Percentiles rank a stretch among this genome's conserved stretches.
Evolutionary conservation across 1,284 basidiomycete species (phyloP).

Genomic region (Pyrrhoderma noxium): DNA sequence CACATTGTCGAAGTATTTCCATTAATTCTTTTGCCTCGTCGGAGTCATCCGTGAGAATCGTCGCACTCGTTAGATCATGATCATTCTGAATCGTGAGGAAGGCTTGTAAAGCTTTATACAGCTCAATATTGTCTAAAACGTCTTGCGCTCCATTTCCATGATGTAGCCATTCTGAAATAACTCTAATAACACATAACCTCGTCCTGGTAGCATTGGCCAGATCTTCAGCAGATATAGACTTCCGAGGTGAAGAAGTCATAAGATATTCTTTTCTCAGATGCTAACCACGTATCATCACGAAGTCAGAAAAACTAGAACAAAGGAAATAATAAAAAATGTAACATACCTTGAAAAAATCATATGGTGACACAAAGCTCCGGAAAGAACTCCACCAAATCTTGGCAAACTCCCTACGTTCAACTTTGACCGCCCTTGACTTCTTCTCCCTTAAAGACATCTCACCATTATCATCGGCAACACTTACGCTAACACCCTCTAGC

Average conservation of each 20-base stretch:
- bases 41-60: constrained; percentile 19
- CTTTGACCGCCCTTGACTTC: constrained; percentile 57
- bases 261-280: constrained; percentile 67
- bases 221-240: constrained; percentile 25
- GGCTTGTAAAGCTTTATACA: constrained; percentile 46
- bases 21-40: constrained; percentile 28
- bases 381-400: constrained; percentile 75
- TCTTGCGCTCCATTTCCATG: constrained; percentile 69
- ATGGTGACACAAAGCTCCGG: constrained; percentile 68
- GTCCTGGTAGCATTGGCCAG: constrained; percentile 24
- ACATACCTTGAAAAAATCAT: constrained; percentile 75
- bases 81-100: constrained; percentile 44
- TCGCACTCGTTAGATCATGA: constrained; percentile 5
- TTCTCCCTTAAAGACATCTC: constrained; percentile 67
- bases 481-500: constrained; percentile 66
- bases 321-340: constrained; percentile 1
- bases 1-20: constrained; percentile 40
- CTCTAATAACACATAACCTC: constrained; percentile 55
- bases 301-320: constrained; percentile 1
- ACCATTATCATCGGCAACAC: constrained; percentile 76
- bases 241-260: constrained; percentile 30
- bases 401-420: constrained; percentile 66
- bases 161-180: constrained; percentile 62
- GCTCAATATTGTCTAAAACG: constrained; percentile 57
- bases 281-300: constrained; percentile 29